Conservation (phyloP, 2,329 filamentous ascomycete species). For the Ophiostoma sp. region DNA sequence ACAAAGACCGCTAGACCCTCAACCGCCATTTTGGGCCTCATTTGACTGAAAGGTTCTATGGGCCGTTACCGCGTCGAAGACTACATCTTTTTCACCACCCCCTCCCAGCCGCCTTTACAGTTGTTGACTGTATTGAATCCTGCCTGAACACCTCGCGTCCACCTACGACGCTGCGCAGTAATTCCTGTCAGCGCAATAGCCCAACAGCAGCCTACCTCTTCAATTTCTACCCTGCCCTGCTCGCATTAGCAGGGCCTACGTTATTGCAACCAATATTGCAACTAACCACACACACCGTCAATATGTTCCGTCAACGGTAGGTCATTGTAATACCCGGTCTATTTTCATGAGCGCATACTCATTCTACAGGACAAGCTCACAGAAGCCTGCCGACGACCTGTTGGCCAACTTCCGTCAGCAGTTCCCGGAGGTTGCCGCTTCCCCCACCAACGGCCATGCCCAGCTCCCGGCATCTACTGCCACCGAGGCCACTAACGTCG, state of each 20-base stretch:
- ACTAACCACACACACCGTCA: constrained; percentile 4
- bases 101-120: constrained; percentile 22
- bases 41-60: constrained; percentile 23
- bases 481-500: constrained; percentile 26
- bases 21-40: constrained; percentile 1
- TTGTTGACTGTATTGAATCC: constrained; percentile 13
- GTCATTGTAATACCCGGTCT: constrained; percentile 18
- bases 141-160: not conserved
- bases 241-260: constrained; percentile 16
- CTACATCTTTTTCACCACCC: constrained; percentile 17
- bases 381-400: constrained; percentile 81
- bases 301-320: constrained; percentile 37
- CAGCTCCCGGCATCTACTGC: constrained; percentile 28
- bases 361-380: constrained; percentile 60
- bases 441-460: constrained; percentile 40
- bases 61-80: constrained; percentile 15
- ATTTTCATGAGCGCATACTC: not conserved
- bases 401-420: constrained; percentile 77
- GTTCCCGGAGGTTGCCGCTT: constrained; percentile 63
- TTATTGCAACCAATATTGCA: not conserved
- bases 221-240: constrained; percentile 13
- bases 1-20: not conserved
- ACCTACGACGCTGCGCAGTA: not conserved
- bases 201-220: not conserved
- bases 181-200: not conserved